Evolutionary conservation across 768 basidiomycete species (phyloP), one percentile per base, ranked within the genome.

Genomic region (Dacryopinax spathularia): DNA sequence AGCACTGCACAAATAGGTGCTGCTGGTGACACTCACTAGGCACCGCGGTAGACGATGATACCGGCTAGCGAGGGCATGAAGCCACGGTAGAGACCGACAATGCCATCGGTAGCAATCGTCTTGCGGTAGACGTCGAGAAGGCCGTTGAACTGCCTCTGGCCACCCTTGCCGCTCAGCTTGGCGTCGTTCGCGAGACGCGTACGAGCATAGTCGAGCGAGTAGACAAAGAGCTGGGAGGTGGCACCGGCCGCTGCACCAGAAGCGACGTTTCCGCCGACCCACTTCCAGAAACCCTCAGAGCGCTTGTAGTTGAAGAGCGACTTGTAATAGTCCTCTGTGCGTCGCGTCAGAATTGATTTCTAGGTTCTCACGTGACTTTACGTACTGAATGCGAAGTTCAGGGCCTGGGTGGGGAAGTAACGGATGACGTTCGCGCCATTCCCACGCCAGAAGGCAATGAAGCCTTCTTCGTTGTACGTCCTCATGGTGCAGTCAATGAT

Each of bases 351-450:
- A 9, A 16, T 22, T 44, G 25, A 29, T 9, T 9, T 4, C 25
- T n/a, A 34, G n/a, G n/a, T 6, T 27, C 13, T 15, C 29, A 48
- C 6, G 35, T 16, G 34, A 56, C 20, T 9, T 33, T 2, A n/a
- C 33, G 27, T 27, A 33, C 61, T 77, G 76, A 78, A 78, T n/a
- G 78, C 78, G 63, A 79, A 79, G 70, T 79, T 79, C 60, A 79
- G 68, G 0, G 77, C 77, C 65, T 79, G 77, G 0, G 78, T 79
- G 15, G 77, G 78, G 69, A 79, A 79, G 72, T 79, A 79, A 60
- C 77, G 74, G 62, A 78, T 66, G 33, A 78, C 70, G 61, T 78
- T 78, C 63, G 78, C 74, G 39, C 75, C 74, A 62, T 78, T 78
- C 29, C 78, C 77, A 35, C 77, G 76, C 78, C 77, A 79, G 67